phyloP scores from a whole-genome alignment of 495 filamentous ascomycete species.

The Penicillium mononematosum region DNA sequence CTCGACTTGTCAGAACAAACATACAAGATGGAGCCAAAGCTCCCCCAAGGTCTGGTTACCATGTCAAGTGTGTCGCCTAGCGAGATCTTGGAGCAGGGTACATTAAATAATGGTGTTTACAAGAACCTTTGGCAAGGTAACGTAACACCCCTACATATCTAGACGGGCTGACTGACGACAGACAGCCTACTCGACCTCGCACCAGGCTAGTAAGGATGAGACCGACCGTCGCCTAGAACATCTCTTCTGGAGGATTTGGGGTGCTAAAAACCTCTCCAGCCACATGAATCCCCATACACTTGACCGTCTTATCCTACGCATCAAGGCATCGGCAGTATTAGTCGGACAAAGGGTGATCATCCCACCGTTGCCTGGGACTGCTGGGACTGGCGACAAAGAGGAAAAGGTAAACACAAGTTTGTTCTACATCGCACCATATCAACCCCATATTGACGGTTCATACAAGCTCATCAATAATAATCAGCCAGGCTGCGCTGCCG shows the following conservation, averaged over 20 bases:
- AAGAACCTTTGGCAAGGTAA: constrained; percentile 52
- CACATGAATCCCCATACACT: constrained; percentile 36
- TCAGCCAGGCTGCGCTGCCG: constrained; percentile 5
- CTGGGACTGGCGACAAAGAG: constrained; percentile 1
- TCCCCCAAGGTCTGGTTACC: constrained; percentile 53
- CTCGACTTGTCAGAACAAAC: neutral
- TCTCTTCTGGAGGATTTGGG: constrained; percentile 56
- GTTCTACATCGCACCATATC: neutral
- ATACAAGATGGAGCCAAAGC: constrained; percentile 39
- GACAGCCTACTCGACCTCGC: constrained; percentile 45
- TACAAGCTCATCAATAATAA: constrained; percentile 6
- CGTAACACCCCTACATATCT: constrained; percentile 4
- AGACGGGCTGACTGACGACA: constrained; percentile 1
- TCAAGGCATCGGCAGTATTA: constrained; percentile 25
- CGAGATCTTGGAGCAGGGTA: constrained; percentile 31
- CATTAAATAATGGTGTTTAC: constrained; percentile 31
- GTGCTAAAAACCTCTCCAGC: constrained; percentile 30
- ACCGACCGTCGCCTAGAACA: constrained; percentile 49
- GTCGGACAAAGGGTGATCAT: neutral
- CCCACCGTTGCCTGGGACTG: neutral
- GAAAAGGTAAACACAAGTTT: constrained; percentile 8
- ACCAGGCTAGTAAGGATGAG: constrained; percentile 36
- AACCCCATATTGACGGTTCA: constrained; percentile 2
- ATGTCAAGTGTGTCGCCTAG: constrained; percentile 25
- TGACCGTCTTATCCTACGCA: constrained; percentile 42